Base-by-base conservation (phyloP, 345 rosid species). In the Euclidium syriacum region DNA sequence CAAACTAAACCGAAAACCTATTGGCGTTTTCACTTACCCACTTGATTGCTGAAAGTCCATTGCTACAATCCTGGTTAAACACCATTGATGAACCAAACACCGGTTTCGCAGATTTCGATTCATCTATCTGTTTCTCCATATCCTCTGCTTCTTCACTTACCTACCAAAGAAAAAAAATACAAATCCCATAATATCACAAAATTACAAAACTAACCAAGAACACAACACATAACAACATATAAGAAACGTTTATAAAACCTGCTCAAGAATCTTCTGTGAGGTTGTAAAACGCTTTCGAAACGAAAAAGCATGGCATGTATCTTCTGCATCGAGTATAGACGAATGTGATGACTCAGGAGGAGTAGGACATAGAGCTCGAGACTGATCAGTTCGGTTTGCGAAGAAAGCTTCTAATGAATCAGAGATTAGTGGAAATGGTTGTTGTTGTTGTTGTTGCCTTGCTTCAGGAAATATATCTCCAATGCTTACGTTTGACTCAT, bases 251-350 rank as follows among this genome's bases (percentile, higher is more conserved):
- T 41, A 41, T n/a, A n/a, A 29, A 29, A 51, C 73, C 53, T 68
- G 52, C 2, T 19, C 51, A 66, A 65, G 32, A 59, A 68, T 78
- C 75, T 71, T 75, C 26, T 32, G 58, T 2, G 65, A 61, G 42
- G 50, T 57, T 17, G 49, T 64, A 8, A 54, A 18, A 15, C 71
- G 38, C 19, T 57, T 71, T 60, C 77, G 85, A 61, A 79, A 83
- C 12, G 86, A 34, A 83, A 94, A 87, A 40, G 85, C 91, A 35
- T 89, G 95, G 65, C 99, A 90, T 52, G 99, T 90, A 49, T 94
- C 87, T 59, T 94, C 97, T 43, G 91, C 99, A 70, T 94, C 95
- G 51, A 94, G 78, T 50, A 90, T 87, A 18, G 99, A 94, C 22
- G 84, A 80, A 47, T 54, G 64, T 47, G 63, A 26, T 12, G 75